Evolutionary conservation across 352 stramenopile genomes (phyloP).

Genomic region (Phytophthora pini): DNA sequence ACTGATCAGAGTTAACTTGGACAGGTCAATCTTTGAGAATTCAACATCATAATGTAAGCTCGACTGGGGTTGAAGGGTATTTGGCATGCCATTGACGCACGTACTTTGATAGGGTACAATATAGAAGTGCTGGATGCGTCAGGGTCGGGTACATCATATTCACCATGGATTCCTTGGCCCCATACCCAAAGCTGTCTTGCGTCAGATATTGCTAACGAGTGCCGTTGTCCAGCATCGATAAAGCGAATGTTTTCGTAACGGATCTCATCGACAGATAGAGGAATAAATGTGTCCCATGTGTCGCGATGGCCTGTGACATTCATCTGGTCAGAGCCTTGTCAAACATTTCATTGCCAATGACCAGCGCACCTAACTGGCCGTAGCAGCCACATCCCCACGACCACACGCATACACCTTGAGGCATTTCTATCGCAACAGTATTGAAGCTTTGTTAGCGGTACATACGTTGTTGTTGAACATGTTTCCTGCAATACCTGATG

Average conservation of each 20-base stretch:
- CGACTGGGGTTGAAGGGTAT: neutral
- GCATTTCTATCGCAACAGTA: slow-evolving; percentile 48
- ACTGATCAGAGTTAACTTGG: slow-evolving; percentile 59
- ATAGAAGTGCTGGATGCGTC: slow-evolving; percentile 59
- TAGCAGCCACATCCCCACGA: slow-evolving; percentile 72
- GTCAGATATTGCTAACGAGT: slow-evolving; percentile 78
- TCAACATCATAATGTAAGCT: neutral
- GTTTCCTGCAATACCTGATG: slow-evolving; percentile 46
- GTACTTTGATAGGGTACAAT: slow-evolving; percentile 60
- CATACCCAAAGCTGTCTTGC: slow-evolving; percentile 71
- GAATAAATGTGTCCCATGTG: slow-evolving; percentile 69
- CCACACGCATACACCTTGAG: slow-evolving; percentile 66
- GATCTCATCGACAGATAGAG: slow-evolving; percentile 74
- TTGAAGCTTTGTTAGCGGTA: neutral
- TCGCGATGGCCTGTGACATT: slow-evolving; percentile 63
- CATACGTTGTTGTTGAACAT: neutral
- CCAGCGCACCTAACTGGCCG: slow-evolving; percentile 64
- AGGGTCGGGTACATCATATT: slow-evolving; percentile 45
- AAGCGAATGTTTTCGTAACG: slow-evolving; percentile 56
- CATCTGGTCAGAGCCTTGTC: neutral
- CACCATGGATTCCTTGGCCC: slow-evolving; percentile 73
- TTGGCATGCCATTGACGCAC: neutral
- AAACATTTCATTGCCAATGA: neutral
- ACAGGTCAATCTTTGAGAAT: slow-evolving; percentile 48
- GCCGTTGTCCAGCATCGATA: slow-evolving; percentile 70